Base-by-base conservation (phyloP, 208 protist genomes). In the Leptomonas seymouri region DNA sequence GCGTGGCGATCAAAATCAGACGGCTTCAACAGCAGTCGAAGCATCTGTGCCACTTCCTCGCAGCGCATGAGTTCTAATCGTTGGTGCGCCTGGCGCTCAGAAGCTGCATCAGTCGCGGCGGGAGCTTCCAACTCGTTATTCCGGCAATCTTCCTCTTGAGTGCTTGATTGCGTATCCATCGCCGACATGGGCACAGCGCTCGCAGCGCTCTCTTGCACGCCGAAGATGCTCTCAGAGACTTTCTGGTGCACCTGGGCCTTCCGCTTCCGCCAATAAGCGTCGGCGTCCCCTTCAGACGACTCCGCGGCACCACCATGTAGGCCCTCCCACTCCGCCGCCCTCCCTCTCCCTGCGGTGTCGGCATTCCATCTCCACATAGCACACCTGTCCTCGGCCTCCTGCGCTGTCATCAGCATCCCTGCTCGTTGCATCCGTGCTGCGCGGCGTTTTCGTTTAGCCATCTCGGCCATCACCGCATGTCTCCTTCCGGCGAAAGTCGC, bases 21-120 rank as follows among this genome's bases (percentile, higher is more conserved):
- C 39, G 20, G 9, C 20, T 11, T 27, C 28, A 71, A 18, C 16
- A 77, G 64, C 39, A 71, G 20, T n/a, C 54, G 25, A 12, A 74
- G 69, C 23, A 71, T 56, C 50, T 62, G 48, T 8, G 64, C 56
- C 0, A 77, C 57, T 31, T 77, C 71, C 15, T 62, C 31, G 58
- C 71, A 67, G 31, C 71, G 45, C 50, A 77, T 57, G 41, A 77
- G 57, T 46, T 77, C 63, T 5, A 77, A 31, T 4, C 64, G 64
- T 28, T 34, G 36, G 1, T 64, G 71, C 2, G 49, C 58, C 42
- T 53, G 48, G 2, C 71, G 71, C 58, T 71, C 64, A 36, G 62
- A 18, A 11, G 28, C 54, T 1, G 31, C 7, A 27, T 28, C 45
- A 27, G 61, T 9, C 49, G 34, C 45, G 20, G 5, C 8, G 14